Percentiles rank a stretch among this genome's conserved stretches.
Evolutionary conservation across 495 filamentous ascomycete species (phyloP).

Genomic region (Xylaria grammica): DNA sequence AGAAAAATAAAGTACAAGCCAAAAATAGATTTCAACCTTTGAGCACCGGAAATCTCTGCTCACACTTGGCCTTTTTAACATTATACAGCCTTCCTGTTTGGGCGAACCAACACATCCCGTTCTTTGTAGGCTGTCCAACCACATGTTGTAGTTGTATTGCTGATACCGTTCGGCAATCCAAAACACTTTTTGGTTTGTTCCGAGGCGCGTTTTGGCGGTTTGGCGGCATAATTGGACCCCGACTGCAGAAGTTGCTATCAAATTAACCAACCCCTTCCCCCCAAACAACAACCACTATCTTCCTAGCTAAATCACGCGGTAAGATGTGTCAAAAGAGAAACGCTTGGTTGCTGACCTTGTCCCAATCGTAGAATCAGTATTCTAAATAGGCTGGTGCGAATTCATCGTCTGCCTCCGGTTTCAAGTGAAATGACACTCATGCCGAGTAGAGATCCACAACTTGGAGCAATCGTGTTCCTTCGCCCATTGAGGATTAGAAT

Average conservation of each 20-base stretch:
- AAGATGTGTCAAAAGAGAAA: constrained; percentile 2
- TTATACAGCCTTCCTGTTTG: constrained; percentile 1
- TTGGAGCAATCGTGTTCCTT: not conserved
- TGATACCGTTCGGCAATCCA: constrained; percentile 1
- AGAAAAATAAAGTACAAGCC: not conserved
- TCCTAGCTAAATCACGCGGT: constrained; percentile 5
- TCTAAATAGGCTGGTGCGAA: not conserved
- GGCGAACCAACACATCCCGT: constrained; percentile 7
- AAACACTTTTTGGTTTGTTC: constrained; percentile 6
- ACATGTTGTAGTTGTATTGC: constrained; percentile 1
- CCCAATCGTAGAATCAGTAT: not conserved
- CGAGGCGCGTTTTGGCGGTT: constrained; percentile 2
- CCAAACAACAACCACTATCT: not conserved
- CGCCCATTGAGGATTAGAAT: not conserved
- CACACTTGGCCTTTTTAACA: constrained; percentile 8
- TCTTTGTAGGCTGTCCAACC: constrained; percentile 3
- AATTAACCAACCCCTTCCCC: not conserved
- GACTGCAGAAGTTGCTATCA: constrained; percentile 8
- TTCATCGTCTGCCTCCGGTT: not conserved
- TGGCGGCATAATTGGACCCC: constrained; percentile 6
- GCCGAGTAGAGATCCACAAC: constrained; percentile 15
- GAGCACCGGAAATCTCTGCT: constrained; percentile 1
- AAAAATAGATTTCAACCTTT: not conserved
- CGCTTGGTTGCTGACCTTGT: not conserved
- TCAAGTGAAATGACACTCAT: constrained; percentile 8